Conservation (phyloP, 228 moss, liverwort and hornwort species). For the Sphagnum fallax region DNA sequence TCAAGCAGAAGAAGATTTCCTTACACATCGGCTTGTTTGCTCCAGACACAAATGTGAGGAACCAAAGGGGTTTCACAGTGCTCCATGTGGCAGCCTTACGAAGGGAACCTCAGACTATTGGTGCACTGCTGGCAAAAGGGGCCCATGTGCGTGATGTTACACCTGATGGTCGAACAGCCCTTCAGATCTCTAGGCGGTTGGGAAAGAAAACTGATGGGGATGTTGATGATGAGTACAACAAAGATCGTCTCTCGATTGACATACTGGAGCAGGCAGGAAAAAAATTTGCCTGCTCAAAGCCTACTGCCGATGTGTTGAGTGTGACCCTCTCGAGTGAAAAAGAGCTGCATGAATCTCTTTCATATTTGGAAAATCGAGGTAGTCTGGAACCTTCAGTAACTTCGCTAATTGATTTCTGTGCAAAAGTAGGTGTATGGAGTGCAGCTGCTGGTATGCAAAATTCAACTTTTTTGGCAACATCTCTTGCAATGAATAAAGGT, state of each 20-base stretch:
- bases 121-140: constrained; percentile 59
- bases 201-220: constrained; percentile 29
- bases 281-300: constrained; percentile 28
- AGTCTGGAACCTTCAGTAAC: not conserved
- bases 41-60: constrained; percentile 38
- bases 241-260: constrained; percentile 51
- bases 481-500: too few species aligned
- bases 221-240: constrained; percentile 30
- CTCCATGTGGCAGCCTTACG: constrained; percentile 84
- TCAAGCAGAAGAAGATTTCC: too few species aligned
- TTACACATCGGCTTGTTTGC: too few species aligned
- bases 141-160: constrained; percentile 44
- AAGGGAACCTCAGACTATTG: constrained; percentile 66
- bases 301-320: constrained; percentile 51
- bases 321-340: constrained; percentile 41
- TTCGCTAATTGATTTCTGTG: too few species aligned
- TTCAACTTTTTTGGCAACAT: too few species aligned
- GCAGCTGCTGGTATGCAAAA: too few species aligned
- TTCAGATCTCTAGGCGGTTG: constrained; percentile 64
- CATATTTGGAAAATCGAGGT: constrained; percentile 85
- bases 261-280: constrained; percentile 68
- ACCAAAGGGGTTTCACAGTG: constrained; percentile 64
- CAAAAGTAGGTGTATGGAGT: too few species aligned
- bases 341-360: constrained; percentile 50
- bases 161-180: constrained; percentile 51